Conservation (phyloP, 1,139 yeast species). For the Pichia sp. region DNA sequence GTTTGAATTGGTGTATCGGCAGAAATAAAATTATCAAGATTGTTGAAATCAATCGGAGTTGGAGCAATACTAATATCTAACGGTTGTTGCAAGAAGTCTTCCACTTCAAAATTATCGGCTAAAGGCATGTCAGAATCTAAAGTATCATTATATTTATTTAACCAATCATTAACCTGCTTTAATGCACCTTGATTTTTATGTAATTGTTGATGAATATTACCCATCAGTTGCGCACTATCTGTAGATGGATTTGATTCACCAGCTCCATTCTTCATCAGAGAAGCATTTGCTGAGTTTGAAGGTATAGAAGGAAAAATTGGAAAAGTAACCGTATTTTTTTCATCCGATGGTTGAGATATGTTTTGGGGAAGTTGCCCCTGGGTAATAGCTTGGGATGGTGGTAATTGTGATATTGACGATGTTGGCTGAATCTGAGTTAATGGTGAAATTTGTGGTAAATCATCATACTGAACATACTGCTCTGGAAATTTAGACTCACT, state of each 20-base stretch:
- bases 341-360: neutral
- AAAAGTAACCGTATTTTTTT: no score
- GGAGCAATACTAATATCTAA: constrained; percentile 19
- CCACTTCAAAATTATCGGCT: constrained; percentile 28
- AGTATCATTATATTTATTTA: constrained; percentile 34
- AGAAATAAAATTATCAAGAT: constrained; percentile 12
- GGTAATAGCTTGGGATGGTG: neutral
- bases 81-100: constrained; percentile 30
- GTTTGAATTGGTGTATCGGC: constrained; percentile 9
- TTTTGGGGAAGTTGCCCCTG: neutral
- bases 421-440: neutral
- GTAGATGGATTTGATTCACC: neutral
- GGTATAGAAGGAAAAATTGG: no score
- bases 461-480: no score
- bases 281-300: no score
- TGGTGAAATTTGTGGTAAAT: neutral
- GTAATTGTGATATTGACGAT: no score
- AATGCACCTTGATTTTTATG: constrained; percentile 48
- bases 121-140: constrained; percentile 15
- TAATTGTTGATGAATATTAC: constrained; percentile 32
- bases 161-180: constrained; percentile 56
- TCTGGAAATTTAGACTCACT: neutral
- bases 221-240: constrained; percentile 20
- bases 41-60: constrained; percentile 13
- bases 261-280: no score